Conservation (phyloP, 495 filamentous ascomycete genomes). For the Penicillium coprophilum region DNA sequence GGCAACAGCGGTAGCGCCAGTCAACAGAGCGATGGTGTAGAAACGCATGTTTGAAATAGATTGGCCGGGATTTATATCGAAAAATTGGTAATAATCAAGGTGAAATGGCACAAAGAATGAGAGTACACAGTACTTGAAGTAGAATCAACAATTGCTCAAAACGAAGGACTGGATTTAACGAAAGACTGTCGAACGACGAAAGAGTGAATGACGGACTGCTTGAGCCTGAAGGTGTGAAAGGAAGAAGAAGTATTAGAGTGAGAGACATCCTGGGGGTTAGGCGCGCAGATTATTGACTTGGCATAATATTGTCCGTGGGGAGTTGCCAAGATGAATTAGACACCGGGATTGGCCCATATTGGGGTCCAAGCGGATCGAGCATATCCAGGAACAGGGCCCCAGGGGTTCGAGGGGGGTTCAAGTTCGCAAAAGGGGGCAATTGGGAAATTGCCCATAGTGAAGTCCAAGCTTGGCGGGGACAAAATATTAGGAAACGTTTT, state of each 20-base stretch:
- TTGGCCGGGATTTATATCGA: constrained; percentile 13
- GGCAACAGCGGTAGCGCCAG: constrained; percentile 29
- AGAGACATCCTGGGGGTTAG: constrained; percentile 16
- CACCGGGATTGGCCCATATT: constrained; percentile 16
- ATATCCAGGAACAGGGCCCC: constrained; percentile 20
- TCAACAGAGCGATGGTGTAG: constrained; percentile 28
- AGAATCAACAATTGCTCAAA: constrained; percentile 21
- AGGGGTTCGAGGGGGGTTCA: constrained; percentile 15
- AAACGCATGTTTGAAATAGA: constrained; percentile 30
- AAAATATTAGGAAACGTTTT: not conserved
- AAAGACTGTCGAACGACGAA: constrained; percentile 22
- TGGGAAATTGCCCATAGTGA: not conserved
- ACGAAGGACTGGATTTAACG: constrained; percentile 37
- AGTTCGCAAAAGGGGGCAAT: not conserved
- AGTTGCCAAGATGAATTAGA: constrained; percentile 7
- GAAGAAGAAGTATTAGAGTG: constrained; percentile 15
- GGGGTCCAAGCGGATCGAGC: constrained; percentile 9
- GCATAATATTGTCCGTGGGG: constrained; percentile 8
- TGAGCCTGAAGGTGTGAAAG: constrained; percentile 12
- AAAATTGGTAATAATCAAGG: constrained; percentile 17
- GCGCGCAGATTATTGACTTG: constrained; percentile 13
- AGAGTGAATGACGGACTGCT: constrained; percentile 12
- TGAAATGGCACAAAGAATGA: constrained; percentile 25
- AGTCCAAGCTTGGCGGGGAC: not conserved
- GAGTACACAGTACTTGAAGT: constrained; percentile 22